phyloP scores from a whole-genome alignment of 2,329 filamentous ascomycete species.

The Ceratocystiopsis sp. region DNA sequence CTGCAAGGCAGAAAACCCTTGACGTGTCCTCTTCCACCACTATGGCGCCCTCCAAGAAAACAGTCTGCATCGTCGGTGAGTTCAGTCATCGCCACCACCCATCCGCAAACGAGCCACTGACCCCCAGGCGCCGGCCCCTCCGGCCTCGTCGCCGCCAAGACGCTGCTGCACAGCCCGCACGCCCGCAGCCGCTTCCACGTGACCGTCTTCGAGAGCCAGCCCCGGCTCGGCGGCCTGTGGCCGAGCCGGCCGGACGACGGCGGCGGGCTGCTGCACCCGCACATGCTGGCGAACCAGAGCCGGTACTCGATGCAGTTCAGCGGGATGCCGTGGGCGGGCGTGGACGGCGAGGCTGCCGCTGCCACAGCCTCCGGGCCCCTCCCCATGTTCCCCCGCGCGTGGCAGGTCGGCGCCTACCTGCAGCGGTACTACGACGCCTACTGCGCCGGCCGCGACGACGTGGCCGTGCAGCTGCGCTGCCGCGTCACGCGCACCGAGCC shows the following conservation, averaged over 20 bases:
- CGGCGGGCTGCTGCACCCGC: slow-evolving; percentile 41
- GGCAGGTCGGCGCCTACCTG: slow-evolving; percentile 60
- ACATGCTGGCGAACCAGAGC: slow-evolving; percentile 60
- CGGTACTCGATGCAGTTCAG: slow-evolving; percentile 57
- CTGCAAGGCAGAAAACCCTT: no score
- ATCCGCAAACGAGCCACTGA: not conserved
- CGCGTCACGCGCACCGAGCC: slow-evolving; percentile 25
- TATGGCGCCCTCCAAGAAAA: slow-evolving; percentile 16
- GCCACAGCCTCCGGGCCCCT: not conserved
- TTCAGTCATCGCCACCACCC: not conserved
- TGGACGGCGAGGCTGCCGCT: not conserved
- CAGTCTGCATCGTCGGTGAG: slow-evolving; percentile 34
- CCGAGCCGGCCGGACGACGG: slow-evolving; percentile 32
- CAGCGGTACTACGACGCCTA: slow-evolving; percentile 45
- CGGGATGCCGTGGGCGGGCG: slow-evolving; percentile 51
- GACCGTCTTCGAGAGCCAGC: slow-evolving; percentile 50
- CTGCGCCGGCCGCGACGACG: slow-evolving; percentile 20
- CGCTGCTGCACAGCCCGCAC: slow-evolving; percentile 43
- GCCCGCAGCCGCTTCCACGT: slow-evolving; percentile 39
- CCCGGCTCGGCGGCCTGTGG: slow-evolving; percentile 64
- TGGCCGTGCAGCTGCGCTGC: slow-evolving; percentile 31
- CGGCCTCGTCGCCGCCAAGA: slow-evolving; percentile 55
- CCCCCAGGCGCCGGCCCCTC: slow-evolving; percentile 47
- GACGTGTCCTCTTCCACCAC: not conserved
- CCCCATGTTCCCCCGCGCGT: slow-evolving; percentile 57